Evolutionary conservation across 2,329 filamentous ascomycete genomes (phyloP).

Genomic region (Ascochyta koolunga): DNA sequence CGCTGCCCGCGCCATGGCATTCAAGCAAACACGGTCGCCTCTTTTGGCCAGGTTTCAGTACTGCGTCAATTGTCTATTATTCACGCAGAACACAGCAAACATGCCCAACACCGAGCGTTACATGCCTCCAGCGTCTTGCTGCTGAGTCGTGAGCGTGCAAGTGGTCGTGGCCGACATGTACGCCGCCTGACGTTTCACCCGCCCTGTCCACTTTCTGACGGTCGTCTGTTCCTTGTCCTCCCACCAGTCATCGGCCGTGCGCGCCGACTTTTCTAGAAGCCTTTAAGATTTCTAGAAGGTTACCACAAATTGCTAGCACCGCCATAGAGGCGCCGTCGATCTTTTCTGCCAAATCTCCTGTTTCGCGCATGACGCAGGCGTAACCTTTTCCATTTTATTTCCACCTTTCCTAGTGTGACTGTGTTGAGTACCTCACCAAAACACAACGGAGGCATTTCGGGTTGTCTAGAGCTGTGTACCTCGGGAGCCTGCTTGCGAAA

Average conservation of each 20-base stretch:
- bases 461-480: slow-evolving; percentile 3
- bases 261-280: slow-evolving; percentile 28
- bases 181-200: slow-evolving; percentile 31
- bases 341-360: slow-evolving; percentile 25
- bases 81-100: slow-evolving; percentile 9
- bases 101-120: not conserved
- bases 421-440: slow-evolving; percentile 24
- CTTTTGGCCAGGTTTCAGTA: slow-evolving; percentile 6
- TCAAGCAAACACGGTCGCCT: slow-evolving; percentile 7
- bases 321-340: slow-evolving; percentile 31
- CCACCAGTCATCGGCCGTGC: slow-evolving; percentile 26
- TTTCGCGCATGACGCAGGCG: slow-evolving; percentile 28
- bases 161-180: slow-evolving; percentile 3
- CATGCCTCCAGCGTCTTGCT: slow-evolving; percentile 9
- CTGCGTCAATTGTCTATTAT: slow-evolving; percentile 18
- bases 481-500: slow-evolving; percentile 25
- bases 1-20: slow-evolving; percentile 8
- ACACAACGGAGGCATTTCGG: slow-evolving; percentile 13
- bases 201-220: not conserved
- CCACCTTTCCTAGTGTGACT: slow-evolving; percentile 14
- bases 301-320: slow-evolving; percentile 33
- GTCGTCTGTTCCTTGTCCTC: slow-evolving; percentile 17
- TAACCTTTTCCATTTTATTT: slow-evolving; percentile 22
- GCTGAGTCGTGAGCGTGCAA: slow-evolving; percentile 5
- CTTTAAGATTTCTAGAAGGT: slow-evolving; percentile 41